Base-by-base conservation (phyloP, 1,284 basidiomycete genomes). In the Sporisorium scitamineum region DNA sequence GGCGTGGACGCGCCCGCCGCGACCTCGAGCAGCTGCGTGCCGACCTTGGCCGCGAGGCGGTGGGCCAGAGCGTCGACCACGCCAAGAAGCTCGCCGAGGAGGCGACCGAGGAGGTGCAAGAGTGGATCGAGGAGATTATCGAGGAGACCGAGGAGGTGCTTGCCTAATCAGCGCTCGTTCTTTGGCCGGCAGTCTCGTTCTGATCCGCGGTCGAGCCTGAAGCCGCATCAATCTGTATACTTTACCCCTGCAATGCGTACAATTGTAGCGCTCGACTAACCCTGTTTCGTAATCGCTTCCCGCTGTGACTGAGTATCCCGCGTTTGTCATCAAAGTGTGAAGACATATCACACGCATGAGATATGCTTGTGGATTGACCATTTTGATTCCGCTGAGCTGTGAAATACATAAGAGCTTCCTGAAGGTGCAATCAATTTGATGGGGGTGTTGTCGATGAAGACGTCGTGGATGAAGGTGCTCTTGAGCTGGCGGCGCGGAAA, bases 1-100 rank as follows among this genome's bases (percentile, higher is more conserved):
- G 97, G 97, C 84, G 89, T 54, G 55, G 62, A 42, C 69, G 76
- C 26, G 65, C 77, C 48, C 80, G 81, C 65, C 58, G 66, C 27
- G 68, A 79, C 51, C 72, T 85, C 42, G 74, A 66, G 45, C 66
- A 72, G 63, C 67, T 76, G 41, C 69, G 80, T 42, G 51, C 61
- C 20, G 77, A 79, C 22, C 61, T 77, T 20, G 82, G 82, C 31
- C 62, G 62, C 54, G 70, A 75, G 42, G 53, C 45, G 34, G 57
- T 75, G 16, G 71, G 72, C 9, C 66, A 72, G 66, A 76, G 64
- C 51, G 62, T 76, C 59, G 69, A 69, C 58, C 67, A 69, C 48
- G 79, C 77, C 54, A 62, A 78, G 68, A 76, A 84, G 66, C 69
- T 80, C 16, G 69, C 79, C 61, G 69, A 81, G 63, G 79, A 84